Base-by-base conservation (phyloP, 371 early-diverging fungal species). In the Mortierella sp. region DNA sequence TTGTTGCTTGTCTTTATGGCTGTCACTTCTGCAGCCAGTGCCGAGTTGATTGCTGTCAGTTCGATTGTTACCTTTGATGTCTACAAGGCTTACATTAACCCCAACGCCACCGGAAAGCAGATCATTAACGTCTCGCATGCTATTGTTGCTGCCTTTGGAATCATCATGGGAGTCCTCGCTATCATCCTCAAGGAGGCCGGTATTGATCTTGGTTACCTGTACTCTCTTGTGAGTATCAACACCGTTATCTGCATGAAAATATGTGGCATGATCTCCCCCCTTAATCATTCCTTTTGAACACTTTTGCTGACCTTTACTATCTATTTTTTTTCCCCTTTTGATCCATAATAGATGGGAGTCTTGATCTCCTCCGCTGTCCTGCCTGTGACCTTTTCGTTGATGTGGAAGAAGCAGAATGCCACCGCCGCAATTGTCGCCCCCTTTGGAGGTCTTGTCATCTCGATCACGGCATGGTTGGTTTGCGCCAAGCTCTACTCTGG, bases 1-100 rank as follows among this genome's bases (percentile, higher is more conserved):
- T 80, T 95, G 58, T 78, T 94, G 44, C 81, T 94, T 10, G 93
- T 94, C 3, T 94, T 95, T 75, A 94, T 94, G 92, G 94, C 94
- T 45, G 95, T 94, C 31, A 94, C 95, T 2, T 88, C 89, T 50
- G 94, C 95, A 24, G 84, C 94, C 11, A 93, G 94, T 71, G 95
- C 94, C 6, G 95, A 94, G 74, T 74, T 95, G 75, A 94, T 94
- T 82, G 95, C 95, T 19, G 95, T 95, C 16, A 90, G 93, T 52
- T 94, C 95, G 14, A 91, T 94, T 26, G 75, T 90, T 48, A 95
- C 95, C 6, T 95, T 93, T 82, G 95, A 95, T 80, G 84, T 94
- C 38, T 94, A 92, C 78, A 90, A 93, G 70, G 89, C 94, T 16
- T 94, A 94, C 77, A 90, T 95, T 72, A 89, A 93, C 47, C 93